A percentile compares a stretch with the other conserved stretches of the same genome.
Evolutionary conservation across 257 asterid species (phyloP).

Genomic region (Solanum okadae): DNA sequence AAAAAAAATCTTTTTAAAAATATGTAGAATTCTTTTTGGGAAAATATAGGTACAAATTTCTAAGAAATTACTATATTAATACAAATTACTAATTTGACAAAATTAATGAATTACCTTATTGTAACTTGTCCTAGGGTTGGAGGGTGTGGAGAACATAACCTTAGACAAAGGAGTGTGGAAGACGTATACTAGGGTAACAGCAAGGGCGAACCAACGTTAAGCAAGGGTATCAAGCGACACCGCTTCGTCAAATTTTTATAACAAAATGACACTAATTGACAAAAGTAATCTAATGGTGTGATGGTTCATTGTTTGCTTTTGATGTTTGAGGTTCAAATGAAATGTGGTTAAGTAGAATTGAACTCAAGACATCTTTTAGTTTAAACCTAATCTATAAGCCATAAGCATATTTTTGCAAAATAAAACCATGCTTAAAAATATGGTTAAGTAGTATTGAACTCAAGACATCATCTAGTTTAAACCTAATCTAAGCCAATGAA

Average conservation of each 20-base stretch:
- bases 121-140: neutral
- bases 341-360: neutral
- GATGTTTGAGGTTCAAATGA: neutral
- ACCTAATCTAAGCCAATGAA: neutral
- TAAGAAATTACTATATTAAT: neutral
- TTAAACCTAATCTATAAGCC: neutral
- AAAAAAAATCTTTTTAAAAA: too few species aligned
- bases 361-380: neutral
- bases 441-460: neutral
- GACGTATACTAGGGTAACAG: too few species aligned
- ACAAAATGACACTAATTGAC: neutral
- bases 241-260: neutral
- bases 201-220: rapidly evolving
- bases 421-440: neutral
- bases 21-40: neutral
- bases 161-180: too few species aligned
- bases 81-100: too few species aligned
- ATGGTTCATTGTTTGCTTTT: neutral
- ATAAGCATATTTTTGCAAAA: neutral
- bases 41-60: neutral
- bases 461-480: neutral
- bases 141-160: neutral
- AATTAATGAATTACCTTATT: neutral
- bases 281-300: neutral
- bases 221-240: neutral